A percentile compares a stretch with the other conserved stretches of the same genome.
Evolutionary conservation across 2,329 filamentous ascomycete species (phyloP).

Genomic region (Trichoderma sp.): DNA sequence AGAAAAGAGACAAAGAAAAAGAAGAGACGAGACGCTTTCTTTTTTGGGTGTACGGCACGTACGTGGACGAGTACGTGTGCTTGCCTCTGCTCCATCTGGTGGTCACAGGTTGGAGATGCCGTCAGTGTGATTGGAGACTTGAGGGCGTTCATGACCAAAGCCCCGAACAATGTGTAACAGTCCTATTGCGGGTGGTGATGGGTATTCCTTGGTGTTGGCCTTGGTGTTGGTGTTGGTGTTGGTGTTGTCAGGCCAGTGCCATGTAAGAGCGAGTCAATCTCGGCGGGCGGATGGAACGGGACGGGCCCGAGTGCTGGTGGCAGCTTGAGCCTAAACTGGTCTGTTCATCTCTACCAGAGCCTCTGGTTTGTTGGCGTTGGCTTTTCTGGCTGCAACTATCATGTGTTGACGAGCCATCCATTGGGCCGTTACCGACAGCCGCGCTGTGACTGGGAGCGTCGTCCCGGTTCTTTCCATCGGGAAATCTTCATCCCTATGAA

Average conservation of each 20-base stretch:
- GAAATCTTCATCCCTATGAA: background rate
- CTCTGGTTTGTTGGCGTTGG: background rate
- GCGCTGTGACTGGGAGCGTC: background rate
- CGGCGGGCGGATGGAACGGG: conserved; percentile 23
- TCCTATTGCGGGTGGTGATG: background rate
- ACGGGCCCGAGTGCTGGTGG: conserved; percentile 15
- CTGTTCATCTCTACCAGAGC: background rate
- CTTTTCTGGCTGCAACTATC: background rate
- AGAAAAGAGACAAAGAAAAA: background rate
- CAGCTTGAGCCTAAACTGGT: background rate
- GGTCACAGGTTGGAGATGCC: background rate
- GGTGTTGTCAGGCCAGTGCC: background rate
- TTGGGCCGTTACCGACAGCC: conserved; percentile 9
- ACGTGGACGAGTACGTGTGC: background rate
- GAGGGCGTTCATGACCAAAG: background rate
- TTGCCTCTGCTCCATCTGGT: background rate
- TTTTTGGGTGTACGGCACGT: background rate
- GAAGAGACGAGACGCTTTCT: background rate
- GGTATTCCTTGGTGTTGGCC: background rate
- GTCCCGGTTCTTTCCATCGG: conserved; percentile 12
- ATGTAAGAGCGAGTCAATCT: background rate
- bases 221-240: background rate
- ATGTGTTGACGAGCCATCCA: background rate
- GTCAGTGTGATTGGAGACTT: background rate
- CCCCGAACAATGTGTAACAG: background rate